Evolutionary conservation across 2,329 filamentous ascomycete genomes (phyloP), one percentile per base, ranked within the genome.

Genomic region (Tolypocladium tundrense): DNA sequence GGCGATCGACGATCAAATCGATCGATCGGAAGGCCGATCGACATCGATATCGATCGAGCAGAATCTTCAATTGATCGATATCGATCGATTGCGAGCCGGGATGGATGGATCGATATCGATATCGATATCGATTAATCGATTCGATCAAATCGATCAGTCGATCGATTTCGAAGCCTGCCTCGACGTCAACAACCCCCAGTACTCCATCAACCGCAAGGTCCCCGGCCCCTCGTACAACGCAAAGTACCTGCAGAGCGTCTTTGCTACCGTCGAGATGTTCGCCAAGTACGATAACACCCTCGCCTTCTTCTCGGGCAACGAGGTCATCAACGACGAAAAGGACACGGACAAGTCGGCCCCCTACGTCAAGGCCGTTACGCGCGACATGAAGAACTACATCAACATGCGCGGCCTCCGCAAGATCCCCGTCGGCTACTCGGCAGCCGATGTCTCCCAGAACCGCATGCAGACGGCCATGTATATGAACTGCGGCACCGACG

Each of bases 401-500:
- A 78, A 76, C 62, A 74, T 77, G 57, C 84, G 82, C 40, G 77
- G 79, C 51, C 81, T 88, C 66, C 84, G 88, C 65, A 70, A 77
- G 57, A 77, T 91, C 52, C 88, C 88, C n/a, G 87, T 91, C 57
- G 88, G 88, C 41, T 91, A 91, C 75, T 84, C 82, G 19, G 82
- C 82, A 43, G 92, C 91, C 60, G 91, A 96, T 75, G 88, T 96
- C 58, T 81, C 88, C 60, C 81, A 85, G 68, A 96, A 95, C 79
- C 89, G 91, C 66, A 84, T 88, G 76, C 84, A 96, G 77, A 91
- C 91, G 71, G 91, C 92, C 53, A 69, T 86, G 57, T 97, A 95
- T 81, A 91, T 97, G 86, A 96, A 96, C 83, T 97, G 92, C 70
- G 92, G 92, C 61, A 78, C 83, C 57, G 89, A 93, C 54, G 87